Evolutionary conservation across 2,329 filamentous ascomycete genomes (phyloP), one percentile per base, ranked within the genome.

Genomic region (Emmonsiellopsis sp.): DNA sequence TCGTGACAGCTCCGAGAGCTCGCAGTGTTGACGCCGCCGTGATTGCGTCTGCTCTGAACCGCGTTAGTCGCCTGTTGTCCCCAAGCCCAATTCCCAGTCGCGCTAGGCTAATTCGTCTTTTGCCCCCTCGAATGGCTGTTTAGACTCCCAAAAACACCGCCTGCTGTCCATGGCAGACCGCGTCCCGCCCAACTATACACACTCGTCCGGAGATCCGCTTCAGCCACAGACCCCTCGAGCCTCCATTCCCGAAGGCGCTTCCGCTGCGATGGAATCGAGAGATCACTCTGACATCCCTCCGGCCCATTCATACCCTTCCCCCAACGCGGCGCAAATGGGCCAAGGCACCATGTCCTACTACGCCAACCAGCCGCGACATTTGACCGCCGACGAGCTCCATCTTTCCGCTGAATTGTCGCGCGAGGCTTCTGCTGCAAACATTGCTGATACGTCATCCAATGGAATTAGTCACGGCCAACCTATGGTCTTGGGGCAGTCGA

Each of bases 341-440:
- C 72, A 74, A 60, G 69, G 69, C 41, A 62, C 70, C 40, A 71
- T 73, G 62, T 68, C 67, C 40, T 74, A 73, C 62, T 73, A 72
- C 59, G 62, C 63, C 47, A 71, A 70, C 57, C 71, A 60, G 49
- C 30, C 50, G 8, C 55, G 71, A 55, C 71, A 73, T 58, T 59
- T 73, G 60, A 74, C 71, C 46, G 64, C 73, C 55, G 75, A 78
- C 57, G 74, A 76, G 55, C 68, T 76, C 13, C 66, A 69, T 54
- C 65, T 76, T 42, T 70, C 70, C 13, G 74, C 74, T 9, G 75
- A 76, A 58, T 62, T 76, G 41, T 74, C 73, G 56, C 73, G 73
- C 55, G 71, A 72, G 59, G 65, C 73, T n/a, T 69, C 70, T 6
- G 69, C 69, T 20, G 69, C 73, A 38, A 72, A 70, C 50, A 71